Evolutionary conservation across 331 rosid species (phyloP).

Genomic region (Ulmus americana): DNA sequence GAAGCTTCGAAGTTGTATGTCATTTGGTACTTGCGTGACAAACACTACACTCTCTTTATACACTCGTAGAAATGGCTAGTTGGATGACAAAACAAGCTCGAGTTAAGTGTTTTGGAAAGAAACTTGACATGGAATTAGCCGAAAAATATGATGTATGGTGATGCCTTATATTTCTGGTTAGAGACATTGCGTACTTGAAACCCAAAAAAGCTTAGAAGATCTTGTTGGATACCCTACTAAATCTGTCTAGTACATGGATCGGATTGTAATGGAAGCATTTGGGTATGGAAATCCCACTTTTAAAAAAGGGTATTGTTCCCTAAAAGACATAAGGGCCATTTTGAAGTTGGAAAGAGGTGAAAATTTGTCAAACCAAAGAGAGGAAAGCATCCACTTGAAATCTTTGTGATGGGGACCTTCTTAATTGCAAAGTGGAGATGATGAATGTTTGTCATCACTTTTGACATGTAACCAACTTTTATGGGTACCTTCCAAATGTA

Average conservation of each 20-base stretch:
- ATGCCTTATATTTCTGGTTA: constrained; percentile 36
- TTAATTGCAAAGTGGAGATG: constrained; percentile 9
- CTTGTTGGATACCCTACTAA: constrained; percentile 39
- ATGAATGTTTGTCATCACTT: background rate
- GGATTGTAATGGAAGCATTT: constrained; percentile 12
- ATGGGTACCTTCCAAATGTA: constrained; percentile 10
- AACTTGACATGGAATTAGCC: constrained; percentile 15
- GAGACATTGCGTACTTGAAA: constrained; percentile 45
- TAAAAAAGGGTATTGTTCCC: constrained; percentile 1
- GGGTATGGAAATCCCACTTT: constrained; percentile 14
- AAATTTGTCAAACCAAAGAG: constrained; percentile 34
- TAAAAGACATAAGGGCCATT: constrained; percentile 28
- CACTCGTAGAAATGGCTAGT: constrained; percentile 10
- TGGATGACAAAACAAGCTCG: constrained; percentile 7
- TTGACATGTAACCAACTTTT: constrained; percentile 6
- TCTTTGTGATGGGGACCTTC: constrained; percentile 39
- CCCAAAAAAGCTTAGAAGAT: constrained; percentile 42
- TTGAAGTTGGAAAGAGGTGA: constrained; percentile 23
- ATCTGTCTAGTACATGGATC: constrained; percentile 10
- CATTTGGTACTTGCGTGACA: constrained; percentile 3
- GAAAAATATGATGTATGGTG: constrained; percentile 22
- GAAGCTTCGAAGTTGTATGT: constrained; percentile 5
- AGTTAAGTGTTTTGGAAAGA: background rate
- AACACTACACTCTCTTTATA: background rate
- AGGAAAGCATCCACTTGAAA: constrained; percentile 35